Percentiles rank a stretch among this genome's conserved stretches.
Evolutionary conservation across 2,329 filamentous ascomycete species (phyloP).

Genomic region (Cladosporium sp.): DNA sequence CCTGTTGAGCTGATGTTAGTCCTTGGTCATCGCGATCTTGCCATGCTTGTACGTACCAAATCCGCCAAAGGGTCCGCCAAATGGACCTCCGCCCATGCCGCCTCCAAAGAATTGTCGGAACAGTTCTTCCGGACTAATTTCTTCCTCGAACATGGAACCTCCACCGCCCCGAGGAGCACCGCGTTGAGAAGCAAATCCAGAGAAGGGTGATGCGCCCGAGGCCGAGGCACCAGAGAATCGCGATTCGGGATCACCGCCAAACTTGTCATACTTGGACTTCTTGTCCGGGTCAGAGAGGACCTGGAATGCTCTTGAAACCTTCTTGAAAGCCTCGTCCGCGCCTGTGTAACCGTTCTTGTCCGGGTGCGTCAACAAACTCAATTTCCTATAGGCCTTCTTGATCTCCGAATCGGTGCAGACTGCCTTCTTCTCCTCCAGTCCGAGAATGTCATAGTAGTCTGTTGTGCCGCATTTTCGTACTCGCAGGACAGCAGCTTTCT

Average conservation of each 20-base stretch:
- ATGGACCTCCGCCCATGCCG: slow-evolving; percentile 56
- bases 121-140: slow-evolving; percentile 93
- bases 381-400: slow-evolving; percentile 96
- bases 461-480: slow-evolving; percentile 80
- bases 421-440: slow-evolving; percentile 60
- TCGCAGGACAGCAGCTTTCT: slow-evolving; percentile 85
- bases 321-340: slow-evolving; percentile 97
- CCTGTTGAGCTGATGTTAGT: slow-evolving; percentile 41
- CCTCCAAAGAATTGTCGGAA: slow-evolving; percentile 96
- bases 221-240: slow-evolving; percentile 60
- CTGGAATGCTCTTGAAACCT: slow-evolving; percentile 91
- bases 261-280: slow-evolving; percentile 80
- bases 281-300: slow-evolving; percentile 92
- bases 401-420: slow-evolving; percentile 77
- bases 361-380: slow-evolving; percentile 90
- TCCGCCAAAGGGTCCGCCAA: slow-evolving; percentile 45
- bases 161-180: slow-evolving; percentile 41
- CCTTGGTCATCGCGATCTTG: not conserved
- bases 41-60: slow-evolving; percentile 1
- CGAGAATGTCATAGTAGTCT: slow-evolving; percentile 93
- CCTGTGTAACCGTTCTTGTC: slow-evolving; percentile 97
- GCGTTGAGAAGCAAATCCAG: slow-evolving; percentile 50
- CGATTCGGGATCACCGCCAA: slow-evolving; percentile 87
- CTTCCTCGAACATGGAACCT: slow-evolving; percentile 72
- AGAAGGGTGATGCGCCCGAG: slow-evolving; percentile 59